These are phyloP conservation scores for Neonectria ditissima DNA, from an alignment of 2,329 filamentous ascomycete genomes.

Conservation along the genomic window DNA sequence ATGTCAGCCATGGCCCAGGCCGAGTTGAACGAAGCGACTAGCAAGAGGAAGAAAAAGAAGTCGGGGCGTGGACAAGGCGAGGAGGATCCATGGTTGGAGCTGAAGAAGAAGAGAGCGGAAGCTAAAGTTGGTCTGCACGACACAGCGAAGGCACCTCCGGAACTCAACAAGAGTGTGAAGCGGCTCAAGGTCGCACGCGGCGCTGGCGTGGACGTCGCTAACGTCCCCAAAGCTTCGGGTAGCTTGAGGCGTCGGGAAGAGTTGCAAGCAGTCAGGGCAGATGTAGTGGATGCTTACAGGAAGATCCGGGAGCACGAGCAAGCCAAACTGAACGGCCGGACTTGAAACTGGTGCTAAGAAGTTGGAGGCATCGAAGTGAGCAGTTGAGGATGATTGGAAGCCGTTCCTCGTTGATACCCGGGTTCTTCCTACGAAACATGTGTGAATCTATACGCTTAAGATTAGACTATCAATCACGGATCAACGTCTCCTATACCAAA, in stretches of 20 bases:
- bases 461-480: neutral
- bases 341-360: neutral
- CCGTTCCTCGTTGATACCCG: neutral
- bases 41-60: slow-evolving; percentile 53
- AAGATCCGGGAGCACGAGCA: slow-evolving; percentile 54
- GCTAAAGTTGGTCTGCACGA: slow-evolving; percentile 64
- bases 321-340: slow-evolving; percentile 44
- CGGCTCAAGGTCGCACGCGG: slow-evolving; percentile 51
- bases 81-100: slow-evolving; percentile 79
- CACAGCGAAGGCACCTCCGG: slow-evolving; percentile 81
- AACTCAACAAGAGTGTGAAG: slow-evolving; percentile 65
- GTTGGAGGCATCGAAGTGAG: neutral
- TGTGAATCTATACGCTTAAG: neutral
- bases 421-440: neutral
- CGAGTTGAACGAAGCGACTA: slow-evolving; percentile 49
- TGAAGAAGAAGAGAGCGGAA: slow-evolving; percentile 75
- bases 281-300: slow-evolving; percentile 54
- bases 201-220: slow-evolving; percentile 51
- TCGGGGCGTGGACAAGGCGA: slow-evolving; percentile 67
- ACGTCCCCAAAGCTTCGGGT: slow-evolving; percentile 54
- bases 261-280: slow-evolving; percentile 50
- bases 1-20: slow-evolving; percentile 60
- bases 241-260: slow-evolving; percentile 56
- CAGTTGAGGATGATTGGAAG: neutral
- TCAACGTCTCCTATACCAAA: neutral